Conservation (phyloP, 2,329 filamentous ascomycete species). For the Podosphaera xanthii region DNA sequence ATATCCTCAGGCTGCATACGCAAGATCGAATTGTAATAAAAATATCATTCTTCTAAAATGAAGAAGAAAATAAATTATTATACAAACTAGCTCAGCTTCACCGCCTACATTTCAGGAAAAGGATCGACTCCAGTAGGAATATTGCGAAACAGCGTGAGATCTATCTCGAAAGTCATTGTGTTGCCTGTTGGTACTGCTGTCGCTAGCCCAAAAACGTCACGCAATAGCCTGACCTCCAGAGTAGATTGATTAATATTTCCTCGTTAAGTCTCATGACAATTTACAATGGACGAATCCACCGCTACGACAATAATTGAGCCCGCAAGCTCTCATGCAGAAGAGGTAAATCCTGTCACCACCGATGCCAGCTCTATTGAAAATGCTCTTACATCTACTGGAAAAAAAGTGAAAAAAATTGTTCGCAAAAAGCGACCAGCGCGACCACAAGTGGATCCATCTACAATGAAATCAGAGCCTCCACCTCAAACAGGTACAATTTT, state of each 20-base stretch:
- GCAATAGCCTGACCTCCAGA: not conserved
- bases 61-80: too few relatives aligned
- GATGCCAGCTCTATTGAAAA: not conserved
- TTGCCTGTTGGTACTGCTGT: too few relatives aligned
- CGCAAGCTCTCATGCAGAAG: not conserved
- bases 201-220: not conserved
- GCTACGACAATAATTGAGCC: not conserved
- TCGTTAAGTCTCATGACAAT: too few relatives aligned
- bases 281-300: not conserved
- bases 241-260: not conserved
- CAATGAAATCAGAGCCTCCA: conserved; percentile 62
- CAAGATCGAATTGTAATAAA: too few relatives aligned
- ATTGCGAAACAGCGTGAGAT: too few relatives aligned
- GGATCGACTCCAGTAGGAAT: too few relatives aligned
- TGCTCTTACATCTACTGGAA: conserved; percentile 8
- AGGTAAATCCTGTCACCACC: not conserved
- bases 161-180: too few relatives aligned
- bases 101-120: too few relatives aligned
- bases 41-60: too few relatives aligned
- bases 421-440: conserved; percentile 77
- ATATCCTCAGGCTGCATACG: too few relatives aligned
- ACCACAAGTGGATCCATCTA: conserved; percentile 69
- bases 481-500: conserved; percentile 87
- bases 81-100: too few relatives aligned
- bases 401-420: conserved; percentile 74